phyloP scores from a whole-genome alignment of 108 stramenopile genomes.

The Discostella pseudostelligera region DNA sequence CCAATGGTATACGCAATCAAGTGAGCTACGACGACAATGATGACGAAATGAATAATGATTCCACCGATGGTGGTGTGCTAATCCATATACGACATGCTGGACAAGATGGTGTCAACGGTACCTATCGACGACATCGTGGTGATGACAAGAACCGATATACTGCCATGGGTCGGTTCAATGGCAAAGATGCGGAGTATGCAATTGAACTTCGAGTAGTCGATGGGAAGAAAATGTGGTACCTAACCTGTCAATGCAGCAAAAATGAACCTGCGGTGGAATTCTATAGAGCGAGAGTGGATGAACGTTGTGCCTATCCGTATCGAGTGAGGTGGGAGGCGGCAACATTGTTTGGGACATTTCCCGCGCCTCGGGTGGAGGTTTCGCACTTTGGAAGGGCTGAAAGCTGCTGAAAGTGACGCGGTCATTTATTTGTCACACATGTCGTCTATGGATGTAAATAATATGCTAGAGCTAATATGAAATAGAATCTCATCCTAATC shows the following conservation, averaged over 20 bases:
- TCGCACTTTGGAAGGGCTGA: too few species aligned
- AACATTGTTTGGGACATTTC: slow-evolving; percentile 13
- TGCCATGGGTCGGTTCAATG: slow-evolving; percentile 18
- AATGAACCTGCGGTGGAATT: slow-evolving; percentile 27
- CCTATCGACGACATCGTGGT: slow-evolving; percentile 19
- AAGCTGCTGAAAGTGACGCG: too few species aligned
- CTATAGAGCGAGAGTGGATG: slow-evolving; percentile 29
- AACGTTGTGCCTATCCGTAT: slow-evolving; percentile 16
- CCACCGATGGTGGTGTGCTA: slow-evolving; percentile 12
- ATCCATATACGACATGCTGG: slow-evolving; percentile 22
- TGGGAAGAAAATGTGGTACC: slow-evolving; percentile 36
- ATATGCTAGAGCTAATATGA: too few species aligned
- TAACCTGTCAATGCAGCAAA: slow-evolving; percentile 12
- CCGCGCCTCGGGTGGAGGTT: slow-evolving; percentile 14
- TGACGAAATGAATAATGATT: not conserved
- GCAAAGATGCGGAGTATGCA: slow-evolving; percentile 19
- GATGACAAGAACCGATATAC: slow-evolving; percentile 9
- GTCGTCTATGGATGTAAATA: too few species aligned
- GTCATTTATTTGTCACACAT: too few species aligned
- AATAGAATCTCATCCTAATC: too few species aligned
- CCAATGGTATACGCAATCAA: not conserved
- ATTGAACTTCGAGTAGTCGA: slow-evolving; percentile 23
- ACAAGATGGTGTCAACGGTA: slow-evolving; percentile 22
- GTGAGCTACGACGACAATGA: slow-evolving; percentile 12
- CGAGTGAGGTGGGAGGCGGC: slow-evolving; percentile 21